phyloP scores from a whole-genome alignment of 2,329 filamentous ascomycete genomes.

The Apiospora saccharicola region DNA sequence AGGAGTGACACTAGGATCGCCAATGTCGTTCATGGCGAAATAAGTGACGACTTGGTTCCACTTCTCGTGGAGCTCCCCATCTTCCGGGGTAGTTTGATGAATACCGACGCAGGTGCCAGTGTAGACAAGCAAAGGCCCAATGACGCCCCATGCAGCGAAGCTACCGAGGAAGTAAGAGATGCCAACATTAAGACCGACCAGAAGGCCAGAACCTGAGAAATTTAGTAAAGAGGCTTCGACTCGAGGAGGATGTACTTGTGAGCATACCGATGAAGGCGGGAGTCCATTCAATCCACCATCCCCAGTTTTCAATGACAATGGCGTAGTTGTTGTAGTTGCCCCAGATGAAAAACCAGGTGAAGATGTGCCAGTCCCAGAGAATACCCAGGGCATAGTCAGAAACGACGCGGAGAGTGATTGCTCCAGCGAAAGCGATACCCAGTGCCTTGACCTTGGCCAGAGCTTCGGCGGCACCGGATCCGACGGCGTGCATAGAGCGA shows the following conservation, averaged over 20 bases:
- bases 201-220: constrained; percentile 45
- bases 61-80: neutral
- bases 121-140: constrained; percentile 56
- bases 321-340: constrained; percentile 51
- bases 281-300: constrained; percentile 58
- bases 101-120: constrained; percentile 48
- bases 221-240: neutral
- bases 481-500: constrained; percentile 66
- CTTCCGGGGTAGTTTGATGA: constrained; percentile 30
- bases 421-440: constrained; percentile 55
- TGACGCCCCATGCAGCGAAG: constrained; percentile 54
- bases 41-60: neutral
- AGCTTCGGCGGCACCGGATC: constrained; percentile 58
- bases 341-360: constrained; percentile 54
- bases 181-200: constrained; percentile 58
- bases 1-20: constrained; percentile 12
- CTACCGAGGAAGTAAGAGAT: constrained; percentile 57
- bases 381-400: constrained; percentile 67
- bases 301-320: constrained; percentile 58
- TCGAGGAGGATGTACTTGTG: neutral
- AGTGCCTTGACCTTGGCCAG: constrained; percentile 65
- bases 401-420: constrained; percentile 61
- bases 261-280: constrained; percentile 57
- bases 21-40: constrained; percentile 18
- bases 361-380: constrained; percentile 54